Evolutionary conservation across 805 yeast genomes (phyloP).

Genomic region (Tanozyma kutaoensis): DNA sequence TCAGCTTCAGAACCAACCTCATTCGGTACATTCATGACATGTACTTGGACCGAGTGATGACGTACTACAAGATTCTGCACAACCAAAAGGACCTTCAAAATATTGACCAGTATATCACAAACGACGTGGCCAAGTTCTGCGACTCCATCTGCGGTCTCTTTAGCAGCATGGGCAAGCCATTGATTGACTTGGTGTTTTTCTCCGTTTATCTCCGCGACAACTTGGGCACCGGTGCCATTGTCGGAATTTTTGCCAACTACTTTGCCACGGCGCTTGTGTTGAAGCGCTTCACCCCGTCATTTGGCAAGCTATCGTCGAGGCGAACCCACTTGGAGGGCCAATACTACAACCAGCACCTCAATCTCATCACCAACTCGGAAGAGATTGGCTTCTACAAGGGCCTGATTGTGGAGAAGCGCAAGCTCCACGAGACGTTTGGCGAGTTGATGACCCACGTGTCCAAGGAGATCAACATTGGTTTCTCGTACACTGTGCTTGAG

Average conservation of each 20-base stretch:
- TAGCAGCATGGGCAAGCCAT: constrained; percentile 85
- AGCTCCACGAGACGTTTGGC: constrained; percentile 46
- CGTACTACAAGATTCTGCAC: constrained; percentile 68
- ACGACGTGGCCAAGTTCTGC: constrained; percentile 71
- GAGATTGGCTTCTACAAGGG: constrained; percentile 94
- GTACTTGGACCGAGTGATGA: constrained; percentile 68
- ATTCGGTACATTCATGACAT: constrained; percentile 83
- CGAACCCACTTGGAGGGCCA: constrained; percentile 79
- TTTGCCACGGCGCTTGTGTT: constrained; percentile 65
- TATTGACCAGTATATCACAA: constrained; percentile 78
- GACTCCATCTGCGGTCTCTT: constrained; percentile 73
- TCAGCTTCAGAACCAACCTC: constrained; percentile 75
- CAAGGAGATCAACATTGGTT: constrained; percentile 42
- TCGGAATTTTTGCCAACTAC: constrained; percentile 73
- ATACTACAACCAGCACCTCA: constrained; percentile 75
- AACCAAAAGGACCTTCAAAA: constrained; percentile 44
- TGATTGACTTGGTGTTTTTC: constrained; percentile 74
- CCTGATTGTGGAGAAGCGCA: constrained; percentile 58
- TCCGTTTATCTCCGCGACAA: constrained; percentile 73
- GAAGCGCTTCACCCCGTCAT: constrained; percentile 68
- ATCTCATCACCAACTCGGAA: constrained; percentile 78
- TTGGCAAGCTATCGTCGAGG: constrained; percentile 61
- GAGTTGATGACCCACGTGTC: constrained; percentile 40
- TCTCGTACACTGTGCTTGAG: constrained; percentile 62
- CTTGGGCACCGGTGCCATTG: constrained; percentile 76